Percentiles rank a stretch among this genome's conserved stretches.
These are phyloP conservation scores for Artemisia argyi DNA, from an alignment of 129 eudicot species.

Conservation along the genomic window DNA sequence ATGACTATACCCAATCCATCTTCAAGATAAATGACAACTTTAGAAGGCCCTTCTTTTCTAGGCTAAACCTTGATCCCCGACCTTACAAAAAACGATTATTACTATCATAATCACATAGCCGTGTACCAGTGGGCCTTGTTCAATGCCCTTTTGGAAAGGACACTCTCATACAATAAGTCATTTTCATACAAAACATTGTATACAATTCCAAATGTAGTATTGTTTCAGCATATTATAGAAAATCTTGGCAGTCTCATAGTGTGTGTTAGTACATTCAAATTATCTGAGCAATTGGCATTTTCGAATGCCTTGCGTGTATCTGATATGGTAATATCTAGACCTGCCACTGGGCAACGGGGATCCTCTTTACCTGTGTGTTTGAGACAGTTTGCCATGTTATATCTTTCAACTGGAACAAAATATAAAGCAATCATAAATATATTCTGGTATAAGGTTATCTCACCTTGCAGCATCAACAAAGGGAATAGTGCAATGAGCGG, in stretches of 20 bases:
- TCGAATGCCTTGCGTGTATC: too few species aligned
- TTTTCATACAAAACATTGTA: not conserved
- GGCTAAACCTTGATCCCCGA: conserved; percentile 65
- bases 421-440: not conserved
- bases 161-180: not conserved
- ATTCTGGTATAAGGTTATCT: conserved; percentile 15
- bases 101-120: too few species aligned
- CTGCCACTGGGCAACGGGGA: conserved; percentile 83
- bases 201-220: too few species aligned
- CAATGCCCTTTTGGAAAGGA: too few species aligned
- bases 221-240: too few species aligned
- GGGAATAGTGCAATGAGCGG: conserved; percentile 92
- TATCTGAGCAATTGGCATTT: conserved; percentile 38
- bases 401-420: conserved; percentile 7
- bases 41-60: conserved; percentile 78
- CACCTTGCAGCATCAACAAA: conserved; percentile 74
- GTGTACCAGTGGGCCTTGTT: too few species aligned
- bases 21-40: conserved; percentile 71
- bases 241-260: not conserved
- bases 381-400: conserved; percentile 13
- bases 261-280: conserved; percentile 54
- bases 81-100: too few species aligned
- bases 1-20: conserved; percentile 49
- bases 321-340: conserved; percentile 62
- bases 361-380: conserved; percentile 61